These are phyloP conservation scores for Glarea lozoyensis DNA, from an alignment of 495 filamentous ascomycete species.

Conservation along the genomic window DNA sequence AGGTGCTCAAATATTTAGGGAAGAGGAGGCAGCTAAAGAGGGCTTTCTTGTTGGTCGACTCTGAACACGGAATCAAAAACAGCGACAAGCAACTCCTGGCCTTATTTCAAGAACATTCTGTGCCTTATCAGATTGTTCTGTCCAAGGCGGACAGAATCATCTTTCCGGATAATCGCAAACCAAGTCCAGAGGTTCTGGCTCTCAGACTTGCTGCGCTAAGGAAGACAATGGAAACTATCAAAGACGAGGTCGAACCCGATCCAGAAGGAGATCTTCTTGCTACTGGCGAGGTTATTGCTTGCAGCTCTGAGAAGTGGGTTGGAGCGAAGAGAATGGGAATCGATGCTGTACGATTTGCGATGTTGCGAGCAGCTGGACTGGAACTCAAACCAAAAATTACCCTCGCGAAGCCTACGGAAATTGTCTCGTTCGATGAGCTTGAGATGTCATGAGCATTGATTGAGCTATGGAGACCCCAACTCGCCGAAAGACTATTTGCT, in stretches of 20 bases:
- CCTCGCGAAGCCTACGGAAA: conserved; percentile 8
- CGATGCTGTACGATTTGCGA: conserved; percentile 19
- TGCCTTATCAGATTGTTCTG: conserved; percentile 71
- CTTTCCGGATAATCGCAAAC: conserved; percentile 9
- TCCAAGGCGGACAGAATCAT: conserved; percentile 68
- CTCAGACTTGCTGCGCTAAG: conserved; percentile 9
- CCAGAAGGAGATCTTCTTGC: conserved; percentile 14
- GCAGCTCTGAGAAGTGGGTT: conserved; percentile 16
- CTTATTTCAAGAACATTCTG: conserved; percentile 49
- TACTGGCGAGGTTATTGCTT: conserved; percentile 20
- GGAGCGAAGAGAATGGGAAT: conserved; percentile 20
- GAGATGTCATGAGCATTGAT: neutral
- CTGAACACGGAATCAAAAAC: conserved; percentile 68
- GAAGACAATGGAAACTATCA: conserved; percentile 15
- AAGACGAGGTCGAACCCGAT: conserved; percentile 11
- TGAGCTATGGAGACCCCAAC: neutral
- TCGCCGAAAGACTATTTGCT: too few relatives aligned
- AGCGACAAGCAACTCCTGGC: conserved; percentile 58
- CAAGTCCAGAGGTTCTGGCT: conserved; percentile 10
- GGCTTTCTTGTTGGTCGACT: conserved; percentile 79
- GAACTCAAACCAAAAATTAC: conserved; percentile 10
- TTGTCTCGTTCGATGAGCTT: conserved; percentile 20
- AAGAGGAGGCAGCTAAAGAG: conserved; percentile 65
- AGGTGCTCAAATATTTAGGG: conserved; percentile 78
- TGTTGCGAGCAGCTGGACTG: conserved; percentile 17